Conservation (phyloP, 140 eudicot genomes). For the Cichorium intybus region DNA sequence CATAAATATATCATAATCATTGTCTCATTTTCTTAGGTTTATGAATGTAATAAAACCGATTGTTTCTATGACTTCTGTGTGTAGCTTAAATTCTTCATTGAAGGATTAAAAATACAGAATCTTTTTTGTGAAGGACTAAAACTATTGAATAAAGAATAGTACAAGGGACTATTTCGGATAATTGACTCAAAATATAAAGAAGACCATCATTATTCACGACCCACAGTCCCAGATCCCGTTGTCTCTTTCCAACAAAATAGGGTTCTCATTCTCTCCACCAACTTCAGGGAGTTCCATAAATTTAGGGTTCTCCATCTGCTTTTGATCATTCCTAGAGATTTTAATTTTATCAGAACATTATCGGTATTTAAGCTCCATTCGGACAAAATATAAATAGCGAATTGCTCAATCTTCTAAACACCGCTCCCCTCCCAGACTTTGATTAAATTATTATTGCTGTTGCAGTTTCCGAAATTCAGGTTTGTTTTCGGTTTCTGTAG, state of each 20-base stretch:
- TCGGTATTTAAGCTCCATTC: background rate
- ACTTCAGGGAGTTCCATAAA: slow-evolving; percentile 8
- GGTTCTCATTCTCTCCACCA: slow-evolving; percentile 13
- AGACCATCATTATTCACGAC: background rate
- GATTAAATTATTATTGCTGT: slow-evolving; percentile 8
- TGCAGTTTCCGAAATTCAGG: slow-evolving; percentile 27
- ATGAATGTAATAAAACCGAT: too few relatives aligned
- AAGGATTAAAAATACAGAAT: background rate
- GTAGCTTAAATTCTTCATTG: too few relatives aligned
- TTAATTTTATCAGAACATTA: background rate
- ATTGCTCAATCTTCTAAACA: slow-evolving; percentile 11
- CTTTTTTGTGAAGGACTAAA: background rate
- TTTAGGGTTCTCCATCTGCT: slow-evolving; percentile 9
- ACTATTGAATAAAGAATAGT: background rate
- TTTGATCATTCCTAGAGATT: background rate
- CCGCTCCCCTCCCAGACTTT: slow-evolving; percentile 13
- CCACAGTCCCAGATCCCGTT: slow-evolving; percentile 8
- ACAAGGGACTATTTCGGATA: background rate
- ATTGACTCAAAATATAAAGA: background rate
- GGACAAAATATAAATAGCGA: slow-evolving; percentile 2
- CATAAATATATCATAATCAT: too few relatives aligned
- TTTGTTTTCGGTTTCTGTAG: background rate
- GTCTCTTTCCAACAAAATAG: slow-evolving; percentile 27
- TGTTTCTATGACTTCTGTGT: too few relatives aligned
- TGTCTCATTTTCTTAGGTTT: too few relatives aligned